Conservation (phyloP, 805 yeast species). For the Candida verbasci region DNA sequence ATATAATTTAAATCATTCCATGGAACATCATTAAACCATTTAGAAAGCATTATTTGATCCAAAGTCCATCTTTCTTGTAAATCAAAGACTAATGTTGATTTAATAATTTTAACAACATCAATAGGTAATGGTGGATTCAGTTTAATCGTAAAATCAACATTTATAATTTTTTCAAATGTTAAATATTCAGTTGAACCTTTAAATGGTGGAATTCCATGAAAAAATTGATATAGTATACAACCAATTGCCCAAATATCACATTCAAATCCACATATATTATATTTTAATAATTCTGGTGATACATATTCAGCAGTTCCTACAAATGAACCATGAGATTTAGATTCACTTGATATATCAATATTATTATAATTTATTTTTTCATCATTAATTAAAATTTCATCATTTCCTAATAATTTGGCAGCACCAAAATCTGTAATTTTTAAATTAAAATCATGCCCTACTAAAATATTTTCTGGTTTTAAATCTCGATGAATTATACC, state of each 20-base stretch:
- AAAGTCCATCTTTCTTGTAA: slow-evolving; percentile 28
- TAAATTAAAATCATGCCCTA: slow-evolving; percentile 79
- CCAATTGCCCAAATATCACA: slow-evolving; percentile 95
- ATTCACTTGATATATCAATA: slow-evolving; percentile 12
- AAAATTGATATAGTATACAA: slow-evolving; percentile 78
- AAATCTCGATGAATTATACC: slow-evolving; percentile 93
- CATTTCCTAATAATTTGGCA: slow-evolving; percentile 63
- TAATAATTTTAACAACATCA: slow-evolving; percentile 27
- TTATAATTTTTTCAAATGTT: slow-evolving; percentile 85
- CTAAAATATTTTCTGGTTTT: slow-evolving; percentile 88
- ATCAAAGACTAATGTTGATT: slow-evolving; percentile 28
- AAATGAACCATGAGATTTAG: slow-evolving; percentile 57
- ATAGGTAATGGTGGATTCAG: slow-evolving; percentile 23
- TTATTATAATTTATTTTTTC: slow-evolving; percentile 28
- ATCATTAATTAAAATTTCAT: slow-evolving; percentile 21
- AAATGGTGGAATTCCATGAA: slow-evolving; percentile 84
- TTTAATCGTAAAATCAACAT: slow-evolving; percentile 57
- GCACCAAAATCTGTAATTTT: slow-evolving; percentile 98
- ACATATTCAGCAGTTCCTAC: slow-evolving; percentile 83
- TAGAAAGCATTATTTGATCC: slow-evolving; percentile 26
- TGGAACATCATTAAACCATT: slow-evolving; percentile 35
- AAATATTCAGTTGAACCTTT: slow-evolving; percentile 81
- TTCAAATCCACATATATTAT: slow-evolving; percentile 76
- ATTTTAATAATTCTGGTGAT: slow-evolving; percentile 79
- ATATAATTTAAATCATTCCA: slow-evolving; percentile 39